phyloP scores from a whole-genome alignment of 495 filamentous ascomycete species.

The Aspergillus nanangensis region DNA sequence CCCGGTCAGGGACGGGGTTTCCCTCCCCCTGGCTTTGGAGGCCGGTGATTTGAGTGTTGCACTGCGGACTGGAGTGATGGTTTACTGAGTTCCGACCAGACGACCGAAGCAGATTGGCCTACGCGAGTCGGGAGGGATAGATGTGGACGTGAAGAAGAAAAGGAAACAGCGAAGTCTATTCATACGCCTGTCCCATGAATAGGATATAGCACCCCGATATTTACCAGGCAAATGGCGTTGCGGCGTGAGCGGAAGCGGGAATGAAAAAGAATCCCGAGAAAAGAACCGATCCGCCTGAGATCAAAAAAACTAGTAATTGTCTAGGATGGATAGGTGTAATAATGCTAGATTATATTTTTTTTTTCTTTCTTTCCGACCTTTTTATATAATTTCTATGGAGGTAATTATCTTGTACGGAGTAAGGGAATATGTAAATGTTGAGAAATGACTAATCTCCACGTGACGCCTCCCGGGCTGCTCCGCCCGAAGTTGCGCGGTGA shows the following conservation, averaged over 20 bases:
- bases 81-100: constrained; percentile 4
- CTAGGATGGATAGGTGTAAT: constrained; percentile 26
- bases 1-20: constrained; percentile 63
- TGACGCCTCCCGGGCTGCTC: no score
- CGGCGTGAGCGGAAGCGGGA: constrained; percentile 42
- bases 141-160: no score
- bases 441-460: no score
- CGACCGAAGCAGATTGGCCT: constrained; percentile 9
- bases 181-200: constrained; percentile 9
- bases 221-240: constrained; percentile 44
- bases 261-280: constrained; percentile 23
- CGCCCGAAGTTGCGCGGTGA: no score
- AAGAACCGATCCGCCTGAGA: constrained; percentile 7
- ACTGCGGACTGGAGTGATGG: background rate
- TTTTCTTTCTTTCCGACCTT: background rate
- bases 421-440: no score
- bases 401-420: no score
- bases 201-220: constrained; percentile 23
- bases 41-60: constrained; percentile 49
- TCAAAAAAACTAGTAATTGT: no score
- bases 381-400: no score
- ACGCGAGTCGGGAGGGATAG: constrained; percentile 3
- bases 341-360: constrained; percentile 23
- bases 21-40: constrained; percentile 72
- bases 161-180: no score